Evolutionary conservation across 805 yeast species (phyloP), one percentile per base, ranked within the genome.

Genomic region (Lipomyces oligophaga): DNA sequence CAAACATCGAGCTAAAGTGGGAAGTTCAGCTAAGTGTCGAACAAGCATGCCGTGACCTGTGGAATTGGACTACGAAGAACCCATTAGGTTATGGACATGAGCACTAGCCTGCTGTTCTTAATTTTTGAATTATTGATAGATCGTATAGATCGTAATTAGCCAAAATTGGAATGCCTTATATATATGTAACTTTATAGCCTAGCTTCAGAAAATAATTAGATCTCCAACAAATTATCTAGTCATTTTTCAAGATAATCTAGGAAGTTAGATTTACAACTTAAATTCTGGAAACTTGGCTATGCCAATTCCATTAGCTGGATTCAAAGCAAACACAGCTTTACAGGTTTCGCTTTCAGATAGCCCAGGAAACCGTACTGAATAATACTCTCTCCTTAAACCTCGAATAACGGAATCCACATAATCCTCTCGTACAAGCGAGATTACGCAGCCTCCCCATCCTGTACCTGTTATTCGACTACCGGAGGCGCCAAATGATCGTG

Each of bases 391-490:
- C 33, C 18, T 15, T 22, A 50, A 37, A 5, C 49, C 51, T 5
- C 26, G 20, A 16, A 50, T 43, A 16, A 50, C 47, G 16, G 31
- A 27, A 7, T 13, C 30, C 16, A 50, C 48, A 15, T 32, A 22
- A 21, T 45, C 48, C 10, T 35, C 41, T 8, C 41, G 52, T 10
- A 81, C 77, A 45, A 82, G 65, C 60, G 81, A 85, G n/a, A 82
- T 82, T 0, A 83, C 70, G 32, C 81, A 79, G 4, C 88, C 88
- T 25, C 88, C 88, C 74, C 80, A 82, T 3, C 89, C 89, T 13
- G 88, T 87, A 22, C 88, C 89, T 6, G 88, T 82, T n/a, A 80
- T 73, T 47, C 89, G 70, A 1, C 85, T 77, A 13, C 88, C 88
- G 45, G 65, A 69, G 0, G 85, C 70, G 4, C 88, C 88, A 49